These are phyloP conservation scores for Leccinum incarnatum DNA, from an alignment of 768 basidiomycete species.

Conservation along the genomic window DNA sequence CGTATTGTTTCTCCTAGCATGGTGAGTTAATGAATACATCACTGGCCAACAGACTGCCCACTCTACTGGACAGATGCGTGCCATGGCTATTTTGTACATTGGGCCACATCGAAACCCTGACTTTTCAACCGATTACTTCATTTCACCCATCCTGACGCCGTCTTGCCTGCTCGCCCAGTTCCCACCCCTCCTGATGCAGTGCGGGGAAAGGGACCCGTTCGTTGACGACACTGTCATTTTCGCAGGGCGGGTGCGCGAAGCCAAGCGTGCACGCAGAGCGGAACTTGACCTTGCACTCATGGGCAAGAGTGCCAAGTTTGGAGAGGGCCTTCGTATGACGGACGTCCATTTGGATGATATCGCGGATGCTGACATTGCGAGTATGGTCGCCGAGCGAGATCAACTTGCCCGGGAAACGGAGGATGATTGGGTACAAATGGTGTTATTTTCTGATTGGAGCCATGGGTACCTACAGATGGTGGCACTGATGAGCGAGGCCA, in stretches of 20 bases:
- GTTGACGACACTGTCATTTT: conserved; percentile 98
- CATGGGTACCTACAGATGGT: conserved; percentile 98
- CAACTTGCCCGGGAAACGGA: conserved; percentile 68
- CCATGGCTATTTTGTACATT: conserved; percentile 97
- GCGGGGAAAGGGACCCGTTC: conserved; percentile 94
- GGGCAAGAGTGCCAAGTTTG: conserved; percentile 61
- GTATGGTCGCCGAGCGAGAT: conserved; percentile 58
- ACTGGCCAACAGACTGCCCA: conserved; percentile 6
- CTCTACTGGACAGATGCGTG: conserved; percentile 84
- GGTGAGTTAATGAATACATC: conserved; percentile 51
- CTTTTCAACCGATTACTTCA: conserved; percentile 91
- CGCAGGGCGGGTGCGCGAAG: conserved; percentile 90
- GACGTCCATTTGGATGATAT: conserved; percentile 30
- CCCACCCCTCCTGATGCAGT: conserved; percentile 90
- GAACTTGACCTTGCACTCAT: conserved; percentile 64
- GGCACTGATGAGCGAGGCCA: conserved; percentile 77
- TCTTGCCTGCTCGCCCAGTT: conserved; percentile 82
- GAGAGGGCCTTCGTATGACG: conserved; percentile 64
- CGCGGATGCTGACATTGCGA: conserved; percentile 33
- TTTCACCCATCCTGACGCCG: conserved; percentile 93
- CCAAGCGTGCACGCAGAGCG: conserved; percentile 78
- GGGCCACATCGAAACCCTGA: conserved; percentile 93
- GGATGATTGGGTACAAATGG: conserved; percentile 92
- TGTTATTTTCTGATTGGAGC: conserved; percentile 94
- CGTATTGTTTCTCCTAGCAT: conserved; percentile 92